Percentiles rank a stretch among this genome's conserved stretches.
Evolutionary conservation across 306 rosid species (phyloP).

Genomic region (Cucumis cinereus): DNA sequence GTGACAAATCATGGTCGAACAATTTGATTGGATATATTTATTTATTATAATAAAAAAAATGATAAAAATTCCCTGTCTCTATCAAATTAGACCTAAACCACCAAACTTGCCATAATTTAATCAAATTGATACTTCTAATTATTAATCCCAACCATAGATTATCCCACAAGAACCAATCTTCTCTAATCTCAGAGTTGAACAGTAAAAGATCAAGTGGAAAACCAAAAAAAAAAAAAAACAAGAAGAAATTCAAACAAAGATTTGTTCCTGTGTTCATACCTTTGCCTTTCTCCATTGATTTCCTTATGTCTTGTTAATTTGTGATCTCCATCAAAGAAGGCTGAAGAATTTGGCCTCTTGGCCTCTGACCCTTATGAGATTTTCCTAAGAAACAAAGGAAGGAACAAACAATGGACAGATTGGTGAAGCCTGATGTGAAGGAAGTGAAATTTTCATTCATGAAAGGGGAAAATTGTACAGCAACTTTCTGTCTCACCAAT

Average conservation of each 20-base stretch:
- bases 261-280: background rate
- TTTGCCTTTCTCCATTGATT: background rate
- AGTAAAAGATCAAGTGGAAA: background rate
- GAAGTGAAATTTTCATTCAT: slow-evolving; percentile 47
- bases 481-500: slow-evolving; percentile 52
- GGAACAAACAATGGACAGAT: slow-evolving; percentile 46
- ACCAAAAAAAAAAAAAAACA: too few species aligned
- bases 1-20: too few species aligned
- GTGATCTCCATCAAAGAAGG: background rate
- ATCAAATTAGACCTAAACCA: background rate
- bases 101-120: background rate
- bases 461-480: slow-evolving; percentile 42
- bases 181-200: background rate
- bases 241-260: background rate
- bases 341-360: background rate
- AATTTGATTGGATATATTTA: too few species aligned
- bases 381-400: background rate
- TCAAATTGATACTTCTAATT: background rate
- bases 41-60: too few species aligned
- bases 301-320: background rate
- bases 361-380: background rate
- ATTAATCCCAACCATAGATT: background rate
- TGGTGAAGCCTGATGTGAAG: slow-evolving; percentile 65
- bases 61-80: background rate
- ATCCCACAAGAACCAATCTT: background rate